These are phyloP conservation scores for Chaetomium sp. DNA, from an alignment of 2,329 filamentous ascomycete species.

Conservation along the genomic window DNA sequence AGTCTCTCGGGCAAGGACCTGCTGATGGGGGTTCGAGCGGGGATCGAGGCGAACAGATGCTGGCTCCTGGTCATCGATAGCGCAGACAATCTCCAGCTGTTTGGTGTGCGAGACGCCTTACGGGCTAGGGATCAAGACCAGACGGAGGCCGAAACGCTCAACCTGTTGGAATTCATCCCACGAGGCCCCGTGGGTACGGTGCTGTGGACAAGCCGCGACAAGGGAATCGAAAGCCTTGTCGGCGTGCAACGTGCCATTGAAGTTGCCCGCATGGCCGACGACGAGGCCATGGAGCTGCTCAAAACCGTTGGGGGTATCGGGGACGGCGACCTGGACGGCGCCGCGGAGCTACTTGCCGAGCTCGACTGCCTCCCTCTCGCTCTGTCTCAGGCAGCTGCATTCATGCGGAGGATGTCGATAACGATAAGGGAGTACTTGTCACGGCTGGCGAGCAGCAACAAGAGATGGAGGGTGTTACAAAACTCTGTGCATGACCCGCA, in stretches of 20 bases:
- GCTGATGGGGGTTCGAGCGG: constrained; percentile 21
- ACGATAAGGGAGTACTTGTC: constrained; percentile 36
- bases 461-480: constrained; percentile 34
- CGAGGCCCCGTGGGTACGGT: constrained; percentile 23
- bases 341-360: constrained; percentile 23
- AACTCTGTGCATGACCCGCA: constrained; percentile 36
- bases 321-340: constrained; percentile 14
- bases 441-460: constrained; percentile 31
- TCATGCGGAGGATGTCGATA: constrained; percentile 38
- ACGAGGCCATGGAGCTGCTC: constrained; percentile 23
- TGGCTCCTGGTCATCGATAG: constrained; percentile 29
- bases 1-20: constrained; percentile 33
- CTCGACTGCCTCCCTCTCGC: constrained; percentile 29
- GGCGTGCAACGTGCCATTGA: constrained; percentile 22
- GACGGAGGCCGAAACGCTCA: neutral
- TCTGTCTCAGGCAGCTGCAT: constrained; percentile 28
- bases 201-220: constrained; percentile 30
- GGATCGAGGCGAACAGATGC: constrained; percentile 20
- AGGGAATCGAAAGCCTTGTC: constrained; percentile 26
- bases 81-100: constrained; percentile 23
- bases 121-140: neutral
- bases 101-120: constrained; percentile 21
- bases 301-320: constrained; percentile 18
- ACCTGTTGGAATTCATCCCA: constrained; percentile 19
- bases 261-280: constrained; percentile 21